Conservation (phyloP, 1,284 basidiomycete species). For the Neotropicomus parvogracilis region DNA sequence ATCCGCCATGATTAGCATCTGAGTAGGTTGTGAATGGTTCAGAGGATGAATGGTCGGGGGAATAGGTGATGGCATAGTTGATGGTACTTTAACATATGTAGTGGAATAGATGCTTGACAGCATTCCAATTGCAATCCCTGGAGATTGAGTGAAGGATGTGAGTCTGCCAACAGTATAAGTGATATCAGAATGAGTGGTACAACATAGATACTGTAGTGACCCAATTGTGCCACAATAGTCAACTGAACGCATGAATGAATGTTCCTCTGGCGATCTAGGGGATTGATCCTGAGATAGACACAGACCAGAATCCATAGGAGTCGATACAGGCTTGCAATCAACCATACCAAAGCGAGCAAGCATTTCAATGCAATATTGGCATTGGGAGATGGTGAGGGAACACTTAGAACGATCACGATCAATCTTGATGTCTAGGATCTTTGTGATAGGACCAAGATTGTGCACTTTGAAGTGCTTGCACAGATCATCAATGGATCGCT, state of each 20-base stretch:
- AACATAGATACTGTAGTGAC: background rate
- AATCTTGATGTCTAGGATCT: background rate
- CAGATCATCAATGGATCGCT: background rate
- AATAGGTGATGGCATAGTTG: background rate
- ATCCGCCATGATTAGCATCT: no score
- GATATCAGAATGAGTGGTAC: background rate
- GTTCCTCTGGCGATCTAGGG: background rate
- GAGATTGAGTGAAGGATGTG: background rate
- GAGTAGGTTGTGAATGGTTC: no score
- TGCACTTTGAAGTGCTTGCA: background rate
- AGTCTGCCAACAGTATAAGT: background rate
- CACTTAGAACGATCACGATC: no score
- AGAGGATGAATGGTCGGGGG: background rate
- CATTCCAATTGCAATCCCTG: background rate
- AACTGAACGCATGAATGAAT: background rate
- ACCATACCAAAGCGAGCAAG: background rate
- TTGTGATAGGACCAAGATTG: background rate
- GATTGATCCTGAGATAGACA: background rate
- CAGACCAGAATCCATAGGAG: background rate
- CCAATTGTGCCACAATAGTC: background rate
- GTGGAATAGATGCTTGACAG: background rate
- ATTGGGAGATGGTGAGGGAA: background rate
- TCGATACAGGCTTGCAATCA: background rate
- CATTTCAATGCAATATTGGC: background rate
- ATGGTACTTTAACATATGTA: background rate